Conservation (phyloP, 345 rosid genomes). For the Luvunga scandens region DNA sequence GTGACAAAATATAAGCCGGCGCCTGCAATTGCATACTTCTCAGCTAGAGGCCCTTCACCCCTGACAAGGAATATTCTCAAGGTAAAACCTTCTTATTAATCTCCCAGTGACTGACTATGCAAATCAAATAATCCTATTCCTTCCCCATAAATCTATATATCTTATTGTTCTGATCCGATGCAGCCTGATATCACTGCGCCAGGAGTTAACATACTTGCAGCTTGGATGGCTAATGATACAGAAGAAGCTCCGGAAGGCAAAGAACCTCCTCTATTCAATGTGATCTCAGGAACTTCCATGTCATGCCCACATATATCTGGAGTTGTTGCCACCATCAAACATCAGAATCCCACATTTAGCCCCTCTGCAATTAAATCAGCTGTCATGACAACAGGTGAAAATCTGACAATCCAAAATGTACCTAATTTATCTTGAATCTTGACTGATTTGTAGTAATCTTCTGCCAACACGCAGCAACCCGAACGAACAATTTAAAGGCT, state of each 20-base stretch:
- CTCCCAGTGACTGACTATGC: neutral
- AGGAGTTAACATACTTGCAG: conserved; percentile 73
- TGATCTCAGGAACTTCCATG: conserved; percentile 84
- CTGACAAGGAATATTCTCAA: conserved; percentile 65
- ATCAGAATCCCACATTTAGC: conserved; percentile 53
- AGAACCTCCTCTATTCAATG: conserved; percentile 40
- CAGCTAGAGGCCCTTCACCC: conserved; percentile 75
- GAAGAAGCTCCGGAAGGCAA: conserved; percentile 32
- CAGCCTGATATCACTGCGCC: conserved; percentile 95
- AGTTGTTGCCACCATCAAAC: conserved; percentile 55
- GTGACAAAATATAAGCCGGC: conserved; percentile 60
- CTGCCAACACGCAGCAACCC: conserved; percentile 43
- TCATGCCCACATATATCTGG: conserved; percentile 80
- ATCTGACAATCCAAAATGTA: neutral
- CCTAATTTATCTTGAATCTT: neutral
- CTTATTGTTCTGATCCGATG: neutral
- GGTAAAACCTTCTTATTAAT: conserved; percentile 31
- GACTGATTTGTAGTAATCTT: neutral
- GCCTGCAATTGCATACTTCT: conserved; percentile 65
- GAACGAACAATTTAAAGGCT: conserved; percentile 49
- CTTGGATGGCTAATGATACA: conserved; percentile 64
- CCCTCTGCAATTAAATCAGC: conserved; percentile 79
- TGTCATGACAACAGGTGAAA: conserved; percentile 74
- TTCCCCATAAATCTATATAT: neutral
- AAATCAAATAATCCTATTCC: neutral